Evolutionary conservation across 2,329 filamentous ascomycete genomes (phyloP).

Genomic region (Apiospora marii): DNA sequence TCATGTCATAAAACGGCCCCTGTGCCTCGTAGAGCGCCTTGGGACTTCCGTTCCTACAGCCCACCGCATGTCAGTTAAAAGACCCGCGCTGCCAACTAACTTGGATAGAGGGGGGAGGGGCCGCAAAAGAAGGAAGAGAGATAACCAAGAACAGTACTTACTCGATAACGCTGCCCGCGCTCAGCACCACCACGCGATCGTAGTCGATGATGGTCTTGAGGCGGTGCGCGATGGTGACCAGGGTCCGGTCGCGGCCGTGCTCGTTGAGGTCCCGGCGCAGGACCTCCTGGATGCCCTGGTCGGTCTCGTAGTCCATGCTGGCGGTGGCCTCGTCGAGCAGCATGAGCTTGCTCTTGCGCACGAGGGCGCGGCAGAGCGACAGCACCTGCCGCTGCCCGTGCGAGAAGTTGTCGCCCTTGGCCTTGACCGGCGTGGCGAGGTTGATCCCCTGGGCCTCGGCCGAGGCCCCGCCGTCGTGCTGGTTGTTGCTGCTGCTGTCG

Average conservation of each 20-base stretch:
- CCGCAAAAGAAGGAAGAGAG: too few relatives aligned
- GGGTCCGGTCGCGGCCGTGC: constrained; percentile 54
- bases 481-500: neutral
- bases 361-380: constrained; percentile 63
- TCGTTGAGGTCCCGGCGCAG: constrained; percentile 57
- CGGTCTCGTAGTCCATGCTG: constrained; percentile 66
- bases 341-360: constrained; percentile 63
- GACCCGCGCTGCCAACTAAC: neutral
- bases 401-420: constrained; percentile 63
- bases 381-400: constrained; percentile 67
- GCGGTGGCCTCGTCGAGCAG: constrained; percentile 67
- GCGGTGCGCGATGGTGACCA: constrained; percentile 66
- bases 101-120: constrained; percentile 25
- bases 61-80: constrained; percentile 20
- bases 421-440: constrained; percentile 57
- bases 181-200: constrained; percentile 65
- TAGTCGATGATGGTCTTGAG: constrained; percentile 67
- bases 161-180: constrained; percentile 61
- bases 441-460: constrained; percentile 40
- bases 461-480: neutral
- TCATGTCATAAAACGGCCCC: constrained; percentile 62
- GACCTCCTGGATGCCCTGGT: constrained; percentile 62
- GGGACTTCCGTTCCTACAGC: constrained; percentile 53
- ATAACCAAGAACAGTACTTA: constrained; percentile 39
- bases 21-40: constrained; percentile 53